Base-by-base conservation (phyloP, 257 asterid genomes). In the Solanum chilense region DNA sequence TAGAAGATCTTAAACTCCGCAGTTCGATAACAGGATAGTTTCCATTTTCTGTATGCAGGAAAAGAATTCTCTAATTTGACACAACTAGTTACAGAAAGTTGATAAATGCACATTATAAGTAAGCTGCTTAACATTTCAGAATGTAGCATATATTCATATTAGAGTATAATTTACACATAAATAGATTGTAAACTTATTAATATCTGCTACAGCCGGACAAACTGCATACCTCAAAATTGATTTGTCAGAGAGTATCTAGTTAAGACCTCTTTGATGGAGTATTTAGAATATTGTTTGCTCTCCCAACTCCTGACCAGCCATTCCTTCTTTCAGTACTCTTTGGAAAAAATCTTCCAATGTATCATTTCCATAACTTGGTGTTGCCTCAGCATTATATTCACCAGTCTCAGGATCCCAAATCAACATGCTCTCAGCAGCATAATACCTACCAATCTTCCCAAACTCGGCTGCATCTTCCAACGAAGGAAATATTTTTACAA, bases 401-500 rank as follows among this genome's bases (percentile, higher is more conserved):
- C 98, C 95, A 2, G 91, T 93, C 88, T 95, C 94, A 1, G 93
- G 92, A 91, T 97, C 98, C 96, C 90, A 93, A 47, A 96, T 83
- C 90, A 97, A 85, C 99, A 97, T 95, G 78, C 99, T 95, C 90
- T 97, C 99, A 1, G 99, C 99, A 6, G 99, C 99, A 89, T 97
- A 97, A 83, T 97, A 97, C 94, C 99, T 91, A 12, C 99, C 99
- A 25, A 97, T 97, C 94, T 96, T 97, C 21, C 99, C 99, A 88
- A 93, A 97, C 94, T 97, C 99, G 7, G 99, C 99, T 0, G 89
- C 95, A 87, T 97, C 99, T 86, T 96, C 99, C 91, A 96, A 62
- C 0, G 95, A 86, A 85, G 99, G 99, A 66, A 96, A 94, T 14
- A 94, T 86, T 90, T 92, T 95, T n/a, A 91, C 99, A 35, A 96